Conservation (phyloP, 768 basidiomycete species). For the Leucosporidium yakuticum region DNA sequence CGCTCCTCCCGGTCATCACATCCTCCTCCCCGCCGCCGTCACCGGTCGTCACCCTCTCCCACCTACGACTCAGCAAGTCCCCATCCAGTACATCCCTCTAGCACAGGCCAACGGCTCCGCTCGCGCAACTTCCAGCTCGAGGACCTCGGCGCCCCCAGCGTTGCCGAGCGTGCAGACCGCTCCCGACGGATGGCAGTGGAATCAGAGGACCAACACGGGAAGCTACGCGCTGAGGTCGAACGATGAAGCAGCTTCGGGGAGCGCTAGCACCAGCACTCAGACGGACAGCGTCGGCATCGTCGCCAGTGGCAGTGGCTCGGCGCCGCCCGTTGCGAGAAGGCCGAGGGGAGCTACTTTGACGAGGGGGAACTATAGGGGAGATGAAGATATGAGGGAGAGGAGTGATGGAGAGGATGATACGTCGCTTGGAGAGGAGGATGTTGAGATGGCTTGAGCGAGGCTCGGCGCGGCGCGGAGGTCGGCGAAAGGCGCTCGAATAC, state of each 20-base stretch:
- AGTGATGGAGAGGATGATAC: background rate
- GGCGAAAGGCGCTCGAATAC: too few relatives aligned
- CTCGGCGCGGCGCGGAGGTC: too few relatives aligned
- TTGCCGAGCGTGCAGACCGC: background rate
- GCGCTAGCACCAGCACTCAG: background rate
- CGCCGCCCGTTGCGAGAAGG: background rate
- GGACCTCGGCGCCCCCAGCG: too few relatives aligned
- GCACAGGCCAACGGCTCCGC: too few relatives aligned
- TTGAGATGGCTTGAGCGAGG: background rate
- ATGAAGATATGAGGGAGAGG: background rate
- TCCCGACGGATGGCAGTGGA: background rate
- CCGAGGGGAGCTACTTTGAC: slow-evolving; percentile 8
- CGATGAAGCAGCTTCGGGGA: background rate
- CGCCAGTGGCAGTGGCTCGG: too few relatives aligned
- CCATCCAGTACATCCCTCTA: too few relatives aligned
- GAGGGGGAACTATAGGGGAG: slow-evolving; percentile 10
- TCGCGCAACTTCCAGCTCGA: too few relatives aligned
- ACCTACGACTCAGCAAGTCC: too few relatives aligned
- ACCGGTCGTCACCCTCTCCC: too few relatives aligned
- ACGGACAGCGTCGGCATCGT: background rate
- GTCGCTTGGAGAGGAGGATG: slow-evolving; percentile 3
- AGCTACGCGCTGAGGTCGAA: slow-evolving; percentile 7
- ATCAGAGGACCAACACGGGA: background rate
- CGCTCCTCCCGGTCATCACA: too few relatives aligned
- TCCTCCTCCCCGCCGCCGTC: too few relatives aligned